Base-by-base conservation (phyloP, 179 eudicot genomes). In the Vitellaria paradoxa region DNA sequence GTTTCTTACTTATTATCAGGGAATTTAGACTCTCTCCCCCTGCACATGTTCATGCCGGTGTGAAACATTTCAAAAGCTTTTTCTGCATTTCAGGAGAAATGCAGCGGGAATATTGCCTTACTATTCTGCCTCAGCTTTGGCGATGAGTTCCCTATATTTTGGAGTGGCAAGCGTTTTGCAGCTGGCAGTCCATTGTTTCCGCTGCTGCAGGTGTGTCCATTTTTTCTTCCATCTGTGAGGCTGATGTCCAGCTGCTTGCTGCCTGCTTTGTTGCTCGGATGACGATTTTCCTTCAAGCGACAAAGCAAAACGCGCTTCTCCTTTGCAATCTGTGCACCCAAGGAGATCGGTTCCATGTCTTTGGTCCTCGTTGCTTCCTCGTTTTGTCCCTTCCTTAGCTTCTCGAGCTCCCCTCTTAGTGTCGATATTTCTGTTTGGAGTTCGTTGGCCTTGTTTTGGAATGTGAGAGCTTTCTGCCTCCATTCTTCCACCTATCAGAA, bases 301-400 rank as follows among this genome's bases (percentile, higher is more conserved):
- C 83, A 86, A 17, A 78, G 60, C 68, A 91, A 59, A n/a, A 75
- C 81, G 46, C 84, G 82, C 79, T 91, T 92, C 82, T 92, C 99
- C 79, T 82, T 90, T 17, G 86, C 98, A 12, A 89, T 90, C n/a
- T 89, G 91, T 24, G 89, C 88, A 7, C 86, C 94, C 47, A 89
- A 74, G 61, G 94, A 85, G 60, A 87, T 68, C 20, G 87, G 85
- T 30, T 73, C 65, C 61, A 30, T n/a, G 47, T 81, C 81, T 62
- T 59, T 80, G 0, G 68, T 82, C 61, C 45, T 46, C 9, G 62
- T 82, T 42, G 23, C 40, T 70, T 80, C 85, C 45, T 61, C 47
- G 5, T 74, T 81, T 66, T 73, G 79, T 23, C 80, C 81, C 45
- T 53, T 69, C 65, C 47, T 85, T 62, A 76, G 49, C 62, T 81